Conservation (phyloP, 306 rosid genomes). For the Vachellia pachyceras region DNA sequence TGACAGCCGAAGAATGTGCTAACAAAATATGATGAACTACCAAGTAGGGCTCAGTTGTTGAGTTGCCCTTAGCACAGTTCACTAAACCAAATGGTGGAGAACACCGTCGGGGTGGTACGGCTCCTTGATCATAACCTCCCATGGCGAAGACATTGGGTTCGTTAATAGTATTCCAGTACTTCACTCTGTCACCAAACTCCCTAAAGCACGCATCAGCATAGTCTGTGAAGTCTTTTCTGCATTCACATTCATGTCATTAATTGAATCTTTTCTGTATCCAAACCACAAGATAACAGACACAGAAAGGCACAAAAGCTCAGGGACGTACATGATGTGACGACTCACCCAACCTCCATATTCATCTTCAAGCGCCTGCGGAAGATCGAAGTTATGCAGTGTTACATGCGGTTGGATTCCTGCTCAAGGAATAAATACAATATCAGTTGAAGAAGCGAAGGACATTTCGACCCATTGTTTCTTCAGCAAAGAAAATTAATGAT, state of each 20-base stretch:
- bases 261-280: background rate
- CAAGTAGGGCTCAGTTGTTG: constrained; percentile 68
- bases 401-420: constrained; percentile 80
- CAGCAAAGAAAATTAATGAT: constrained; percentile 28
- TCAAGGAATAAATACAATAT: constrained; percentile 5
- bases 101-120: constrained; percentile 60
- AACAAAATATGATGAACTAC: constrained; percentile 67
- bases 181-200: constrained; percentile 79
- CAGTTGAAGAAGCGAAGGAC: background rate
- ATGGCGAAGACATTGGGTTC: constrained; percentile 60
- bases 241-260: constrained; percentile 27
- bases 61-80: constrained; percentile 59
- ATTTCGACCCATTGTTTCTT: constrained; percentile 13
- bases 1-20: constrained; percentile 70
- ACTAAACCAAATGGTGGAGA: constrained; percentile 60
- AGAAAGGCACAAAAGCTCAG: constrained; percentile 4
- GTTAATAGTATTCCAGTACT: constrained; percentile 66
- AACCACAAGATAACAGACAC: background rate
- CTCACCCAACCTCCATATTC: constrained; percentile 87
- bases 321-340: constrained; percentile 59
- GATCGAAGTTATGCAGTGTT: constrained; percentile 62
- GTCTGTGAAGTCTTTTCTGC: constrained; percentile 73
- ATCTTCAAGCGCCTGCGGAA: constrained; percentile 80
- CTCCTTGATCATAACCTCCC: constrained; percentile 66
- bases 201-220: constrained; percentile 79